Evolutionary conservation across 2,329 filamentous ascomycete genomes (phyloP).

Genomic region (Sclerotinia minor): DNA sequence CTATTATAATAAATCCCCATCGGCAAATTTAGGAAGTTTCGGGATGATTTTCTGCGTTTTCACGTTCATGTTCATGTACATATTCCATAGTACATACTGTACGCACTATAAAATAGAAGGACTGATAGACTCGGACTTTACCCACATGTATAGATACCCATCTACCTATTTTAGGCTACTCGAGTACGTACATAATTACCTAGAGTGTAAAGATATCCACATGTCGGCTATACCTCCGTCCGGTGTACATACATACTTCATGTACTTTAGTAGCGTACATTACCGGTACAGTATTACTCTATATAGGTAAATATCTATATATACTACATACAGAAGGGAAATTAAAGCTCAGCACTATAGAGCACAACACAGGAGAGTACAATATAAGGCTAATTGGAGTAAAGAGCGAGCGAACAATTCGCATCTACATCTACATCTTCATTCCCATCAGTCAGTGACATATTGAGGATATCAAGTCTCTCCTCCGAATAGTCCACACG

Average conservation of each 20-base stretch:
- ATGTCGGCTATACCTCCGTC: background rate
- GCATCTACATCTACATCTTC: background rate
- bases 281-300: no score
- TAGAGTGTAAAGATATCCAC: background rate
- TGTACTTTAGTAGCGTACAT: background rate
- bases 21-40: background rate
- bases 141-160: no score
- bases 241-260: background rate
- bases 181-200: no score
- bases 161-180: no score
- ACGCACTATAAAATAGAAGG: background rate
- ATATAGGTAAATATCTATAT: no score
- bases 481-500: background rate
- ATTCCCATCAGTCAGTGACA: no score
- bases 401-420: background rate
- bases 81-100: background rate
- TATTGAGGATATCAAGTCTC: no score
- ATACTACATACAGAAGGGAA: no score
- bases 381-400: no score
- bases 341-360: no score
- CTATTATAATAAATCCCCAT: background rate
- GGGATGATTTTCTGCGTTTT: background rate
- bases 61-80: no score
- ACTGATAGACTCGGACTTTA: background rate
- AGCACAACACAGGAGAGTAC: no score